Conservation (phyloP, 1,139 yeast genomes). For the Yamadazyma buinensis region DNA sequence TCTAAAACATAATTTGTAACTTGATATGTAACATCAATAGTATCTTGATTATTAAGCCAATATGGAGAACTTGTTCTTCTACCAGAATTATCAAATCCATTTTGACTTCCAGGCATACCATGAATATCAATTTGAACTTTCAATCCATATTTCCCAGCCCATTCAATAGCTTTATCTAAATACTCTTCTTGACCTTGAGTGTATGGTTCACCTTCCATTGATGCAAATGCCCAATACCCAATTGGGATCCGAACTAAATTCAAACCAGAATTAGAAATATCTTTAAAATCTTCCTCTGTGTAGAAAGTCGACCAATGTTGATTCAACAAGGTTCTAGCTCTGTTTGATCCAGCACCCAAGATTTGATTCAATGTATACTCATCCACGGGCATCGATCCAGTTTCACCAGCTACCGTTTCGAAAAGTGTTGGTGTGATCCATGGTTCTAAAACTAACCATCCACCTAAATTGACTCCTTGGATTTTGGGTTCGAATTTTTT, state of each 20-base stretch:
- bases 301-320: constrained; percentile 81
- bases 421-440: constrained; percentile 62
- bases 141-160: constrained; percentile 46
- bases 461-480: constrained; percentile 24
- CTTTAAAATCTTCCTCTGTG: constrained; percentile 65
- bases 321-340: constrained; percentile 49
- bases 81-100: constrained; percentile 28
- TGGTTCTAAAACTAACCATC: constrained; percentile 28
- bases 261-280: constrained; percentile 63
- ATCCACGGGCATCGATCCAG: constrained; percentile 67
- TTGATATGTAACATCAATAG: constrained; percentile 21
- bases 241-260: constrained; percentile 88
- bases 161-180: constrained; percentile 20
- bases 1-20: constrained; percentile 17
- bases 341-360: constrained; percentile 63
- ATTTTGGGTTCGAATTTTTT: constrained; percentile 9
- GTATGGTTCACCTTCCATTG: constrained; percentile 69
- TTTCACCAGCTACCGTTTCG: constrained; percentile 28
- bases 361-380: constrained; percentile 69
- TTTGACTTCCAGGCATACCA: constrained; percentile 28
- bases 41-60: constrained; percentile 14
- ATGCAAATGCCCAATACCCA: constrained; percentile 92
- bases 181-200: constrained; percentile 57
- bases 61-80: constrained; percentile 11
- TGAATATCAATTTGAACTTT: constrained; percentile 22